Conservation (phyloP, 768 basidiomycete genomes). For the Tylopilus rubrobrunneus region DNA sequence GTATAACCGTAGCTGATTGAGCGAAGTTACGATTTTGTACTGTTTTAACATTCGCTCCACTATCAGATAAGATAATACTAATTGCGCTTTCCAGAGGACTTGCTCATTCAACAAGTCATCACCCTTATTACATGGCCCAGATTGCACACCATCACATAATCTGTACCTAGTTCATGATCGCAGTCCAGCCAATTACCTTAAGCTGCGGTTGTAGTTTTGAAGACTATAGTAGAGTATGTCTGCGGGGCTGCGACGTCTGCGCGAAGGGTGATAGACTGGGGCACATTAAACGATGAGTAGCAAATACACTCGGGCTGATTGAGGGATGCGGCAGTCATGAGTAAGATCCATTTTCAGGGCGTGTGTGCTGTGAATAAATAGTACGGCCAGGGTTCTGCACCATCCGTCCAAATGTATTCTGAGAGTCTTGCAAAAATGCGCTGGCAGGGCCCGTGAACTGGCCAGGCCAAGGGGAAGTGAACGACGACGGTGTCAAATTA, state of each 20-base stretch:
- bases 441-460: conserved; percentile 49
- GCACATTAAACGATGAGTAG: conserved; percentile 20
- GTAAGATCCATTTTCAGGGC: conserved; percentile 32
- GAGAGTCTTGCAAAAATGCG: conserved; percentile 45
- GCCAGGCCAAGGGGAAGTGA: conserved; percentile 30
- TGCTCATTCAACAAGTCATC: neutral
- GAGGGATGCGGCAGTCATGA: conserved; percentile 15
- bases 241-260: neutral
- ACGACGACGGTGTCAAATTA: conserved; percentile 19
- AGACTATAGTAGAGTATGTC: neutral
- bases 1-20: neutral
- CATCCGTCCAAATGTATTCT: conserved; percentile 36
- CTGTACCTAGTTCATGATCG: neutral
- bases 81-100: neutral
- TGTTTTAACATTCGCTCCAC: neutral
- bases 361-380: conserved; percentile 53
- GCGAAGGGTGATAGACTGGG: neutral
- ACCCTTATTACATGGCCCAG: neutral
- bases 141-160: neutral
- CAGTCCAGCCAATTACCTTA: neutral
- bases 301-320: conserved; percentile 18
- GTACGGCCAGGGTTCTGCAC: conserved; percentile 56
- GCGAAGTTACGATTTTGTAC: neutral
- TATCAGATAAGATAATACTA: neutral
- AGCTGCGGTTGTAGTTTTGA: neutral